Conservation (phyloP, 225 moss, liverwort and hornwort species). For the Sphagnum tenellum region DNA sequence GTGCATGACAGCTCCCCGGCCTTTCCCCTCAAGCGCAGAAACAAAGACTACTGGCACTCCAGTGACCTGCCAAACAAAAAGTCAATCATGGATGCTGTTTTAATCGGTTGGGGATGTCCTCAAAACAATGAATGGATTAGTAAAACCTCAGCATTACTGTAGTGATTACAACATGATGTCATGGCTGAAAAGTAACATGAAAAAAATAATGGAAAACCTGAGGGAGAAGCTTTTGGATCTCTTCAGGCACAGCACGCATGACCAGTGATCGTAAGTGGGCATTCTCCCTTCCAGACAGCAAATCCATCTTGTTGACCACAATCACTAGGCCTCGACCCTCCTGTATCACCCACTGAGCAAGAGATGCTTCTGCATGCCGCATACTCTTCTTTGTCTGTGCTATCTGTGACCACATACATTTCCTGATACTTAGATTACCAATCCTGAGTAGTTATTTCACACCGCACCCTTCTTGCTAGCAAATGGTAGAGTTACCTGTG, state of each 20-base stretch:
- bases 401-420: conserved; percentile 32
- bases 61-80: conserved; percentile 46
- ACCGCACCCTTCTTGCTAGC: too few relatives aligned
- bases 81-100: too few relatives aligned
- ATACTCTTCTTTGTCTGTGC: conserved; percentile 74
- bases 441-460: too few relatives aligned
- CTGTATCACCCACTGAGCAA: conserved; percentile 90
- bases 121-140: too few relatives aligned
- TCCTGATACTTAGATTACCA: too few relatives aligned
- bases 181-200: neutral
- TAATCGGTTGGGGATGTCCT: too few relatives aligned
- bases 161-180: too few relatives aligned
- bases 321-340: conserved; percentile 87
- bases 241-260: conserved; percentile 80
- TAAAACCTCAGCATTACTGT: too few relatives aligned
- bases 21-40: conserved; percentile 74
- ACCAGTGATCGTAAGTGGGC: conserved; percentile 57
- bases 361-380: conserved; percentile 87
- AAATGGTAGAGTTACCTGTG: too few relatives aligned
- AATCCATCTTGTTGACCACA: conserved; percentile 95
- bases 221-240: conserved; percentile 72
- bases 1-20: conserved; percentile 64
- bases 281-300: conserved; percentile 66
- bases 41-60: conserved; percentile 82
- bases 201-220: conserved; percentile 36